Conservation (phyloP, 2,329 filamentous ascomycete genomes). For the Arthrobotrys sphaeroides region DNA sequence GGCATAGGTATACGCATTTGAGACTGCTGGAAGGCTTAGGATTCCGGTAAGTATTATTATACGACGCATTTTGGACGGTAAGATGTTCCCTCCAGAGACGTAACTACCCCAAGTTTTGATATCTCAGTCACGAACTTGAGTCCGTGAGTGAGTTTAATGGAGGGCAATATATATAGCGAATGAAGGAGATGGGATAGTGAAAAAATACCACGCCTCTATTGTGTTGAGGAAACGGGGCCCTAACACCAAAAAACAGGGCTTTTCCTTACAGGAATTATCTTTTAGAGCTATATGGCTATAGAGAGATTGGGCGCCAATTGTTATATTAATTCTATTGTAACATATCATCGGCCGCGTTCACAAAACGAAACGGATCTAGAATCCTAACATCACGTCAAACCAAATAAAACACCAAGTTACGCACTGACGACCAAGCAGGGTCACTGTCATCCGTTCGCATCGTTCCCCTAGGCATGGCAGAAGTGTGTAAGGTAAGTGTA, state of each 20-base stretch:
- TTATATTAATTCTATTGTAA: not conserved
- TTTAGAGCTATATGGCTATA: not conserved
- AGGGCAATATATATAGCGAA: not conserved
- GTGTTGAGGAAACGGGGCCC: not conserved
- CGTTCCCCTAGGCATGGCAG: constrained; percentile 44
- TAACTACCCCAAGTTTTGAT: too few relatives aligned
- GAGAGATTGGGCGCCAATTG: not conserved
- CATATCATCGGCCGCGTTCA: not conserved
- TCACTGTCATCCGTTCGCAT: constrained; percentile 19
- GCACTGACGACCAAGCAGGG: constrained; percentile 3
- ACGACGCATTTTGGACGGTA: not conserved
- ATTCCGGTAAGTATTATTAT: not conserved
- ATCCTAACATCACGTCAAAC: not conserved
- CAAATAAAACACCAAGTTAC: constrained; percentile 14
- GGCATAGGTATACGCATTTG: not conserved
- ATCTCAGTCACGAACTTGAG: too few relatives aligned
- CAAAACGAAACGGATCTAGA: not conserved
- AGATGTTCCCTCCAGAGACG: too few relatives aligned
- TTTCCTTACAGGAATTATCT: not conserved
- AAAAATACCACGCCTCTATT: not conserved
- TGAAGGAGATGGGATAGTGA: not conserved
- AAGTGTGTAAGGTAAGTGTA: constrained; percentile 39
- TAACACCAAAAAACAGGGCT: not conserved
- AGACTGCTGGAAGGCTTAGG: not conserved
- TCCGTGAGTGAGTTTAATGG: constrained; percentile 8